Conservation (phyloP, 257 asterid species). For the Gardenia jasminoides region DNA sequence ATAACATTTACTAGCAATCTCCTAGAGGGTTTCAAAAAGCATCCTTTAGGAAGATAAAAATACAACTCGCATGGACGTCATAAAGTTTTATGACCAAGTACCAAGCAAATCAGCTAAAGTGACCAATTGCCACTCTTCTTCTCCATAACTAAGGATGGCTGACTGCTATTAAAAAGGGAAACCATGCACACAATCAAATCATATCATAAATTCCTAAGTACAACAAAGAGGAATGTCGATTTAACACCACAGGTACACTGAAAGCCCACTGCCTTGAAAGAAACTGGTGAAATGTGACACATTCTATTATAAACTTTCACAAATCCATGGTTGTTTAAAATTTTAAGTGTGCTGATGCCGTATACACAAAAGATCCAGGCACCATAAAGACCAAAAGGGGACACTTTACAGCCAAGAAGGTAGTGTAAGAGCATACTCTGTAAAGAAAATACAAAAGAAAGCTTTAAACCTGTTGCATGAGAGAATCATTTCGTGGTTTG, state of each 20-base stretch:
- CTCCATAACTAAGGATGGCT: not conserved
- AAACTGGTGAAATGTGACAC: not conserved
- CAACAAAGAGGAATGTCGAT: not conserved
- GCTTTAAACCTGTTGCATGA: constrained; percentile 72
- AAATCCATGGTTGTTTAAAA: not conserved
- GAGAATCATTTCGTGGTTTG: constrained; percentile 61
- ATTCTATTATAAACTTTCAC: not conserved
- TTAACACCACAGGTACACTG: not conserved
- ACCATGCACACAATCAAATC: not conserved
- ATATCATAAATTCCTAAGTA: not conserved
- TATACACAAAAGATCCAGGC: not conserved
- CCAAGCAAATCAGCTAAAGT: too few species aligned
- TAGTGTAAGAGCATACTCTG: not conserved
- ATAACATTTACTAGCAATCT: not conserved
- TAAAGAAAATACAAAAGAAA: not conserved
- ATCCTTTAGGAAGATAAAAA: too few species aligned
- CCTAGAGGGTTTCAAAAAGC: not conserved
- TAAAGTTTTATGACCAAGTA: not conserved
- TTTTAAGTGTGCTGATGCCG: not conserved
- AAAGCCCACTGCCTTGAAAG: not conserved
- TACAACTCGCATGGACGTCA: not conserved
- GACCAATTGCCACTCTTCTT: not conserved
- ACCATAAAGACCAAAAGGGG: not conserved
- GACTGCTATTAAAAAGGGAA: not conserved
- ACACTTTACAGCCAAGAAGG: not conserved